Evolutionary conservation across 2,329 filamentous ascomycete species (phyloP).

Genomic region (Fusarium albosuccineum): DNA sequence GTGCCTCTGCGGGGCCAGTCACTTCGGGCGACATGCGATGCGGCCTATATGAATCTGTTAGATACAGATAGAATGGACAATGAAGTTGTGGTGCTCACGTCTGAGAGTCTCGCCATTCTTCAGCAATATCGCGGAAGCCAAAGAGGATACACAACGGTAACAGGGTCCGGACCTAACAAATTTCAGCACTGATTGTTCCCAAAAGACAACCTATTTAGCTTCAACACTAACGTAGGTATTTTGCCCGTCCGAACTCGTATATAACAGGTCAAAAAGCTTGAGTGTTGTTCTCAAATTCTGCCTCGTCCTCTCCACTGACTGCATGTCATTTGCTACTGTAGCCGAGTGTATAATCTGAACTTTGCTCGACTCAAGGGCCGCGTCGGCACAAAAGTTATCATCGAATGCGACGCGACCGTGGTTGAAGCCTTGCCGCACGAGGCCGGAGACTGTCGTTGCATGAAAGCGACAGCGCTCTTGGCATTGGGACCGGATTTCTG

Average conservation of each 20-base stretch:
- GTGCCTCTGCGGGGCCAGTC: constrained; percentile 1
- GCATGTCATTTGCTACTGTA: background rate
- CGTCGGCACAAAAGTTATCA: constrained; percentile 3
- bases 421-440: background rate
- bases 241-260: background rate
- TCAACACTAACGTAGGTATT: background rate
- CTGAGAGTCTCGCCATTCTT: constrained; percentile 5
- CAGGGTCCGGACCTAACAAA: background rate
- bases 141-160: background rate
- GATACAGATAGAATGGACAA: background rate
- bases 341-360: constrained; percentile 3
- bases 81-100: background rate
- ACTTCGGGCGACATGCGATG: constrained; percentile 4
- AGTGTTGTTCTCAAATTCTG: constrained; percentile 2
- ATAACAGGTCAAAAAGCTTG: background rate
- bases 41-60: background rate
- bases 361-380: background rate
- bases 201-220: no score
- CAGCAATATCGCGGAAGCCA: background rate
- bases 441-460: background rate
- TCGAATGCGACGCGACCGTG: background rate
- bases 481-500: background rate
- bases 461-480: constrained; percentile 15
- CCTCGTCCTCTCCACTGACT: background rate
- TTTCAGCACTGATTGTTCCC: background rate